These are phyloP conservation scores for Ogataea haglerorum DNA, from an alignment of 805 yeast species.

Conservation along the genomic window DNA sequence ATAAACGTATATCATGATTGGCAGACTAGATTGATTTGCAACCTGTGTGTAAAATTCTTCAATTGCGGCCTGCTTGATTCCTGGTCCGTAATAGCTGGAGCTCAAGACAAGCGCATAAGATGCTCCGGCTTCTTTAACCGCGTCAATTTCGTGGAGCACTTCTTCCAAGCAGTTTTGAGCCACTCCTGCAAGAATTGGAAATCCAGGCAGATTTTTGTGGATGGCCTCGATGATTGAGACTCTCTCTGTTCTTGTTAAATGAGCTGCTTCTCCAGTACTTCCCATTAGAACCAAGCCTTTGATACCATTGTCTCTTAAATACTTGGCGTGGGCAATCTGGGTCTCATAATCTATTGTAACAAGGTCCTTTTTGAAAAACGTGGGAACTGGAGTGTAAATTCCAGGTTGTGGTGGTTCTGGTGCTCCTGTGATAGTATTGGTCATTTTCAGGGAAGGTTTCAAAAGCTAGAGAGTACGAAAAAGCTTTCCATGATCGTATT, in stretches of 20 bases:
- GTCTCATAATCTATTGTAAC: slow-evolving; percentile 23
- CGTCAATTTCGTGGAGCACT: slow-evolving; percentile 38
- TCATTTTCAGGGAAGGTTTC: not conserved
- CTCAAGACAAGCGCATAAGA: slow-evolving; percentile 40
- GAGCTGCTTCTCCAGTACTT: slow-evolving; percentile 55
- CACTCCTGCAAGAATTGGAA: slow-evolving; percentile 47
- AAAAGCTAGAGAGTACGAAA: not conserved
- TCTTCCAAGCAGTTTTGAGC: slow-evolving; percentile 45
- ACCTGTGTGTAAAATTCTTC: slow-evolving; percentile 42
- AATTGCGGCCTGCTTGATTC: slow-evolving; percentile 44
- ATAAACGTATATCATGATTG: slow-evolving; percentile 43
- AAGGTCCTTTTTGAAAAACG: slow-evolving; percentile 45
- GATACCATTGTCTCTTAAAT: slow-evolving; percentile 42
- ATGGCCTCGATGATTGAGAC: slow-evolving; percentile 31
- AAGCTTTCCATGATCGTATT: not conserved
- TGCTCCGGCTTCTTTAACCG: slow-evolving; percentile 39
- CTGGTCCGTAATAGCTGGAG: slow-evolving; percentile 47
- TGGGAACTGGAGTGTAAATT: slow-evolving; percentile 51
- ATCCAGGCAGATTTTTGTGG: slow-evolving; percentile 37
- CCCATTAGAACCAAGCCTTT: slow-evolving; percentile 49
- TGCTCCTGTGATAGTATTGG: not conserved
- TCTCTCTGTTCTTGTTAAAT: slow-evolving; percentile 46
- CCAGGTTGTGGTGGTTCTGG: slow-evolving; percentile 34
- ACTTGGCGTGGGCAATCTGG: slow-evolving; percentile 43
- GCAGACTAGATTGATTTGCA: slow-evolving; percentile 42